Base-by-base conservation (phyloP, 768 basidiomycete species). In the Dacryopinax spathularia region DNA sequence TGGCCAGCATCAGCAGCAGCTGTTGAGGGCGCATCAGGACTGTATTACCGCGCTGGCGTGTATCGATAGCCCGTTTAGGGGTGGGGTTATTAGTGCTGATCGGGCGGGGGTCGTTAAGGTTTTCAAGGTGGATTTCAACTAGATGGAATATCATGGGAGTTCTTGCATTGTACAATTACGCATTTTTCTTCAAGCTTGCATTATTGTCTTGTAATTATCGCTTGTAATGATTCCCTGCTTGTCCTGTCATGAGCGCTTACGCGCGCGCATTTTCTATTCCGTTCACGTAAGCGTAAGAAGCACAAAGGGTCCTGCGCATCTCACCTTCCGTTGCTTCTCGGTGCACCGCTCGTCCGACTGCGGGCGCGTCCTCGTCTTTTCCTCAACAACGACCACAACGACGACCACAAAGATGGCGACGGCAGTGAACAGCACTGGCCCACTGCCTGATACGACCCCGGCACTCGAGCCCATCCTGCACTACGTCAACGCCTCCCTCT, bases 71-170 rank as follows among this genome's bases (percentile, higher is more conserved):
- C 92, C 95, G 0, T 97, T 97, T 75, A 82, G 89, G 62, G 92
- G 91, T 27, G 89, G 91, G 1, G 81, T 96, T 48, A 82, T 97
- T n/a, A 92, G 88, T 66, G 95, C 89, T 1, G 95, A 98, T 72
- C 80, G 91, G 56, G 80, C 86, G 22, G 96, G 96, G 2, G 85
- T 86, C 20, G 81, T 98, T 67, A 97, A 96, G 73, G 88, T 96
- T 0, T 98, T 75, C 71, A 68, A 75, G 39, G 65, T 76, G 31
- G 74, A 75, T 56, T 56, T 56, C 18, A 56, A 56, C 48, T 56
- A 31, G 25, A 18, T 29, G 35, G 36, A 6, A 44, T 63, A 9
- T 27, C 22, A 48, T 63, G 37, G 48, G 25, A 27, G 25, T 9
- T 20, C 9, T 44, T 5, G 48, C 48, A 56, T 56, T 56, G 48